Evolutionary conservation across 176 grass and related monocot species (phyloP).

Genomic region (Calamus simplicifolius): DNA sequence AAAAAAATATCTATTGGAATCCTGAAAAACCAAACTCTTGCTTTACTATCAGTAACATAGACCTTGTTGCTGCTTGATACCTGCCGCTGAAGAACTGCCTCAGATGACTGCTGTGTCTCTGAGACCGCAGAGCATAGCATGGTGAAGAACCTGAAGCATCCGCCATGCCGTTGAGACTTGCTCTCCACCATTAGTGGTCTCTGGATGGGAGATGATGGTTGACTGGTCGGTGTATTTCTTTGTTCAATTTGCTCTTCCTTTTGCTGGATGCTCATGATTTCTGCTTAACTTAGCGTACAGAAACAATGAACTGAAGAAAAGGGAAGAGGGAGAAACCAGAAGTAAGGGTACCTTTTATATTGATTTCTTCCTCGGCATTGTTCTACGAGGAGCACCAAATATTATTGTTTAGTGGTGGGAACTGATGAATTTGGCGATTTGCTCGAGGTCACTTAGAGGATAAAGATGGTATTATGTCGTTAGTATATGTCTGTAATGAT

Average conservation of each 20-base stretch:
- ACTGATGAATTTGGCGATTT: too few species aligned
- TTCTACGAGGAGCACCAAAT: too few species aligned
- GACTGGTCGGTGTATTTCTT: neutral
- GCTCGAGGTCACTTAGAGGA: too few species aligned
- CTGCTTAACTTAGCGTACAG: too few species aligned
- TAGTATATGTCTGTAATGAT: too few species aligned
- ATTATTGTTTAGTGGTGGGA: too few species aligned
- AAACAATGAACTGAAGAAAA: too few species aligned
- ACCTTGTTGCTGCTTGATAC: neutral
- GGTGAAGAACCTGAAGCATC: slow-evolving; percentile 20
- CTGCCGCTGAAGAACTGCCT: neutral
- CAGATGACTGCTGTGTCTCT: slow-evolving; percentile 4
- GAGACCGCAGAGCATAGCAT: slow-evolving; percentile 22
- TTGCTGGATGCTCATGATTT: neutral
- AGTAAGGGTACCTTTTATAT: neutral
- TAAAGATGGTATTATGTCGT: too few species aligned
- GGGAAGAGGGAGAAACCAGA: neutral
- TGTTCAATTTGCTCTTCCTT: neutral
- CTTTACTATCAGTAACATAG: too few species aligned
- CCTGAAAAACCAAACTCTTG: too few species aligned
- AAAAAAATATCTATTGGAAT: too few species aligned
- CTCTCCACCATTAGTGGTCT: neutral
- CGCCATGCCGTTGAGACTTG: slow-evolving; percentile 14
- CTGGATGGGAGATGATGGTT: neutral
- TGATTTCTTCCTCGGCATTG: too few species aligned